A percentile compares a stretch with the other conserved stretches of the same genome.
These are phyloP conservation scores for Rutstroemia sydowiana DNA, from an alignment of 2,329 filamentous ascomycete species.

Conservation along the genomic window DNA sequence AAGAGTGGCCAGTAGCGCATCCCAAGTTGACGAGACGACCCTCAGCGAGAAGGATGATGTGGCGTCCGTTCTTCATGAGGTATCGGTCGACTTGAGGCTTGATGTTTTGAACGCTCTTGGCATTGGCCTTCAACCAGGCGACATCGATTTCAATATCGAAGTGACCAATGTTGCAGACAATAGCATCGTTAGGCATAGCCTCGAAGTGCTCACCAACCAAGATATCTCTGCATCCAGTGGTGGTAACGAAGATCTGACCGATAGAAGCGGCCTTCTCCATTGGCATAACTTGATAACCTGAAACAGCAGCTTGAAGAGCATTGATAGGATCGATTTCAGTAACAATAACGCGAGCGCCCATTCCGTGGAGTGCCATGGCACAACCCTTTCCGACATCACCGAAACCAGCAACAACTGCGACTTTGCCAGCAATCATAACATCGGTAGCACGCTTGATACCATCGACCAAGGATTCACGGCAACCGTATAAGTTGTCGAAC, in stretches of 20 bases:
- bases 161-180: slow-evolving; percentile 99
- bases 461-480: slow-evolving; percentile 96
- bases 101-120: slow-evolving; percentile 91
- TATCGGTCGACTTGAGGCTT: slow-evolving; percentile 99
- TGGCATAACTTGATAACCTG: slow-evolving; percentile 91
- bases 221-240: slow-evolving; percentile 98
- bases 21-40: slow-evolving; percentile 98
- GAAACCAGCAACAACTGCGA: slow-evolving; percentile 94
- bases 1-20: slow-evolving; percentile 98
- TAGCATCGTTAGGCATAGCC: slow-evolving; percentile 93
- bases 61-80: slow-evolving; percentile 84
- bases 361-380: slow-evolving; percentile 88
- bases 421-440: slow-evolving; percentile 99
- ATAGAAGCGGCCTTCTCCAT: slow-evolving; percentile 90
- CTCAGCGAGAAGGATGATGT: slow-evolving; percentile 98
- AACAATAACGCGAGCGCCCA: slow-evolving; percentile 94
- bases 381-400: slow-evolving; percentile 99
- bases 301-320: slow-evolving; percentile 96
- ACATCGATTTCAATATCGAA: slow-evolving; percentile 99
- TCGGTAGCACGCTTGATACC: slow-evolving; percentile 99
- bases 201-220: slow-evolving; percentile 88
- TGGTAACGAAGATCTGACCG: slow-evolving; percentile 98
- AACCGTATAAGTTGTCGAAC: slow-evolving; percentile 99
- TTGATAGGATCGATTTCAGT: slow-evolving; percentile 99
- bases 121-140: slow-evolving; percentile 98